Conservation (phyloP, 2,329 filamentous ascomycete species). For the Aspergillus awamori region DNA sequence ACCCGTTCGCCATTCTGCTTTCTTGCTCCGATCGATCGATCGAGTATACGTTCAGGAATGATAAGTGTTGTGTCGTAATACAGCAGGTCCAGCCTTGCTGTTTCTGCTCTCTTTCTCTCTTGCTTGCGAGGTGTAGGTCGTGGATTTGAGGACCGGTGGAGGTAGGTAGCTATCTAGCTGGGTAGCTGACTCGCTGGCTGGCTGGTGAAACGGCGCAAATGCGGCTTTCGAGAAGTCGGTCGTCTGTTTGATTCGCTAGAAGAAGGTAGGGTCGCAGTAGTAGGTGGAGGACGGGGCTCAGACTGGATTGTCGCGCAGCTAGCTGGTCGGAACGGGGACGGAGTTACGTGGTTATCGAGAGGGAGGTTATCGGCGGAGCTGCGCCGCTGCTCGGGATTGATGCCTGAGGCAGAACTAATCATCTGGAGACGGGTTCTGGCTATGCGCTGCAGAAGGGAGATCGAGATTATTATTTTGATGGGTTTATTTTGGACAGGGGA, state of each 20-base stretch:
- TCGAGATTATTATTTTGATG: no score
- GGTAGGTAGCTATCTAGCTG: not conserved
- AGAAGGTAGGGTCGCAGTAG: no score
- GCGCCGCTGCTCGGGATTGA: not conserved
- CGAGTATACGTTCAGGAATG: not conserved
- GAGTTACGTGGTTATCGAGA: slow-evolving; percentile 9
- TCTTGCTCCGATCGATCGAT: not conserved
- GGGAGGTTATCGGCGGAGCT: slow-evolving; percentile 11
- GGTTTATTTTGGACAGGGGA: no score
- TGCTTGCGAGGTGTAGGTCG: not conserved
- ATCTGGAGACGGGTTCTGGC: no score
- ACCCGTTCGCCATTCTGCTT: slow-evolving; percentile 1
- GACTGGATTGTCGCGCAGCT: not conserved
- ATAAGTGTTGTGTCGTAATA: not conserved
- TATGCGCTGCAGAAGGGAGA: no score
- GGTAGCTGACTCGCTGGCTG: not conserved
- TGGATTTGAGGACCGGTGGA: not conserved
- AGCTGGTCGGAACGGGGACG: not conserved
- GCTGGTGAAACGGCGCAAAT: not conserved
- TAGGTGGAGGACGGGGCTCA: not conserved
- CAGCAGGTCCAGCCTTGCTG: slow-evolving; percentile 6
- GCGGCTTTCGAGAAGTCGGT: slow-evolving; percentile 9
- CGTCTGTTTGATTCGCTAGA: not conserved
- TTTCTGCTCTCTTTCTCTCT: not conserved
- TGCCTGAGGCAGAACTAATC: not conserved